Percentiles rank a stretch among this genome's conserved stretches.
Conservation (phyloP, 164 flowering plant species). For the Warburgia ugandensis region DNA sequence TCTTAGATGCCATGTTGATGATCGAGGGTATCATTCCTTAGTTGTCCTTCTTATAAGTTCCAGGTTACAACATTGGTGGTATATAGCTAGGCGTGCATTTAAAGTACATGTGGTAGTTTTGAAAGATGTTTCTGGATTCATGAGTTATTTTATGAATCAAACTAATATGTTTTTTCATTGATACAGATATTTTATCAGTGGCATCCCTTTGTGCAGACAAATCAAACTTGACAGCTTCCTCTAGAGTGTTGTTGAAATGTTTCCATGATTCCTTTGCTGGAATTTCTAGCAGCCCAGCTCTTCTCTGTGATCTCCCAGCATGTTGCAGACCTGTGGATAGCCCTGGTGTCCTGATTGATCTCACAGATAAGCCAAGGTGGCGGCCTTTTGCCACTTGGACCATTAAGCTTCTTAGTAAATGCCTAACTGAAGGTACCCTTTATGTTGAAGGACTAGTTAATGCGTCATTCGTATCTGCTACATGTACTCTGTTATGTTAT, state of each 20-base stretch:
- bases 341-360: constrained; percentile 58
- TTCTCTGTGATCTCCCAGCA: constrained; percentile 55
- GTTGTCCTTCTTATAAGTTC: no score
- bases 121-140: not conserved
- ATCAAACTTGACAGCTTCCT: constrained; percentile 23
- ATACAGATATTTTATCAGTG: constrained; percentile 57
- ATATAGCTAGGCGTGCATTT: not conserved
- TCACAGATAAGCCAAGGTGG: constrained; percentile 63
- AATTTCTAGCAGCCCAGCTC: constrained; percentile 31
- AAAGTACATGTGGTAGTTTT: not conserved
- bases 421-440: constrained; percentile 81
- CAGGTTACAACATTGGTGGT: no score
- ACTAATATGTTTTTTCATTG: constrained; percentile 9
- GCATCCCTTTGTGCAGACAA: constrained; percentile 38
- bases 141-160: not conserved
- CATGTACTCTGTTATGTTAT: constrained; percentile 65
- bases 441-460: constrained; percentile 78
- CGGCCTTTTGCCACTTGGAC: constrained; percentile 74
- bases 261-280: constrained; percentile 53
- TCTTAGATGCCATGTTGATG: constrained; percentile 57
- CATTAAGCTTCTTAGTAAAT: constrained; percentile 68
- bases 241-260: constrained; percentile 49
- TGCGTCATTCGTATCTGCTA: constrained; percentile 49
- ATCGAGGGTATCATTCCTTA: constrained; percentile 52
- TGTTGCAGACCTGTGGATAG: constrained; percentile 58